Conservation (phyloP, 2,329 filamentous ascomycete genomes). For the Xylaria sp. region DNA sequence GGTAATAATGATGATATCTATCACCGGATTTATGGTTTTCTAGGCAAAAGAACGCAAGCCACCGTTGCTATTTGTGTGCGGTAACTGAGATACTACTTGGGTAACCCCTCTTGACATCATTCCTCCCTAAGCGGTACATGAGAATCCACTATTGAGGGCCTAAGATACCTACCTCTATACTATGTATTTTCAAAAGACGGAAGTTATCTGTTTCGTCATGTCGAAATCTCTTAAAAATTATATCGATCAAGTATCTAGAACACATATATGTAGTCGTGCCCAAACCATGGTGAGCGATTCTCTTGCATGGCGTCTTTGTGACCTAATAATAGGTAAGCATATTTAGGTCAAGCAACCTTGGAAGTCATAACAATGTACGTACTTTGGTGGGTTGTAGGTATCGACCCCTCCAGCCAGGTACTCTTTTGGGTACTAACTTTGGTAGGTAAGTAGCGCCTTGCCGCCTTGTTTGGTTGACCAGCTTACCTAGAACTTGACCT, state of each 20-base stretch:
- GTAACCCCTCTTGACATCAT: slow-evolving; percentile 34
- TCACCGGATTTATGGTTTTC: background rate
- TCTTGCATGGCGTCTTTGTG: slow-evolving; percentile 25
- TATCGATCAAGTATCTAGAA: background rate
- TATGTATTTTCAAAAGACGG: background rate
- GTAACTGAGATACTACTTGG: background rate
- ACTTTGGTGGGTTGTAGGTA: too few species aligned
- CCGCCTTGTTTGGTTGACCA: slow-evolving; percentile 23
- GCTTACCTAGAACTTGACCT: slow-evolving; percentile 6
- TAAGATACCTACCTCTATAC: background rate
- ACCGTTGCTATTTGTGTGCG: background rate
- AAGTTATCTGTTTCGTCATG: background rate
- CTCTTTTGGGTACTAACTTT: slow-evolving; percentile 17
- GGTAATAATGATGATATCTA: background rate
- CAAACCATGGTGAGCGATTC: background rate
- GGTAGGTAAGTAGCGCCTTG: slow-evolving; percentile 16
- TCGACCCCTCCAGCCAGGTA: slow-evolving; percentile 16
- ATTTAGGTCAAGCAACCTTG: background rate
- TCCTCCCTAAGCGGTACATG: slow-evolving; percentile 11
- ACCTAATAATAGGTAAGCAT: slow-evolving; percentile 18
- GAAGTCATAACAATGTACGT: too few species aligned
- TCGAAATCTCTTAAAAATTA: background rate
- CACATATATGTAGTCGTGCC: background rate
- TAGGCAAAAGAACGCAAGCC: background rate
- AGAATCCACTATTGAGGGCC: background rate